A percentile compares a stretch with the other conserved stretches of the same genome.
Conservation (phyloP, 805 yeast species). For the Candida awuae region DNA sequence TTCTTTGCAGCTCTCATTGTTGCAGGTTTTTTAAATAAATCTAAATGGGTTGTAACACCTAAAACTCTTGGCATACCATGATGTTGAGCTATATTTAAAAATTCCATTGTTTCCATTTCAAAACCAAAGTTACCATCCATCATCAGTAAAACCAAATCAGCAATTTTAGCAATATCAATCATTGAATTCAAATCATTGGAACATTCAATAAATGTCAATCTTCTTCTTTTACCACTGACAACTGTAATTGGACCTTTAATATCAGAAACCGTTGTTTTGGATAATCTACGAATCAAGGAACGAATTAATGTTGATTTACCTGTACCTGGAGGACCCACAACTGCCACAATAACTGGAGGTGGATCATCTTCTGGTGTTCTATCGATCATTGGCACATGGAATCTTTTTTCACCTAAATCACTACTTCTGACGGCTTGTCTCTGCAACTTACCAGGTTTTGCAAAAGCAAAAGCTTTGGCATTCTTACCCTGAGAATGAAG, state of each 20-base stretch:
- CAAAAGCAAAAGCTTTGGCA: slow-evolving; percentile 76
- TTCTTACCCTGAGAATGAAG: slow-evolving; percentile 80
- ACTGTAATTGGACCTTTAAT: slow-evolving; percentile 95
- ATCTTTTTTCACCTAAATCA: slow-evolving; percentile 72
- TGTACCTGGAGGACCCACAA: slow-evolving; percentile 98
- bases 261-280: slow-evolving; percentile 80
- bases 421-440: slow-evolving; percentile 76
- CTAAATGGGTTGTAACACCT: slow-evolving; percentile 94
- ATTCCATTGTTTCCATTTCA: slow-evolving; percentile 99
- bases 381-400: slow-evolving; percentile 97
- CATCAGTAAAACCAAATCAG: slow-evolving; percentile 81
- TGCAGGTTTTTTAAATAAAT: slow-evolving; percentile 81
- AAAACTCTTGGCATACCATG: slow-evolving; percentile 98
- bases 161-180: slow-evolving; percentile 93
- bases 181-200: slow-evolving; percentile 87
- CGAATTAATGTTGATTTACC: slow-evolving; percentile 92
- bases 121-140: slow-evolving; percentile 97
- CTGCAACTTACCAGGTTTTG: slow-evolving; percentile 81
- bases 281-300: slow-evolving; percentile 76
- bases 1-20: slow-evolving; percentile 89
- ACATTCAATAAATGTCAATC: slow-evolving; percentile 89
- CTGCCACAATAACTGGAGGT: slow-evolving; percentile 93
- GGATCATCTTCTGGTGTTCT: slow-evolving; percentile 97
- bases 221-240: slow-evolving; percentile 88
- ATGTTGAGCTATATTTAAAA: slow-evolving; percentile 88